These are phyloP conservation scores for Lactarius deliciosus DNA, from an alignment of 768 basidiomycete genomes.

Conservation along the genomic window DNA sequence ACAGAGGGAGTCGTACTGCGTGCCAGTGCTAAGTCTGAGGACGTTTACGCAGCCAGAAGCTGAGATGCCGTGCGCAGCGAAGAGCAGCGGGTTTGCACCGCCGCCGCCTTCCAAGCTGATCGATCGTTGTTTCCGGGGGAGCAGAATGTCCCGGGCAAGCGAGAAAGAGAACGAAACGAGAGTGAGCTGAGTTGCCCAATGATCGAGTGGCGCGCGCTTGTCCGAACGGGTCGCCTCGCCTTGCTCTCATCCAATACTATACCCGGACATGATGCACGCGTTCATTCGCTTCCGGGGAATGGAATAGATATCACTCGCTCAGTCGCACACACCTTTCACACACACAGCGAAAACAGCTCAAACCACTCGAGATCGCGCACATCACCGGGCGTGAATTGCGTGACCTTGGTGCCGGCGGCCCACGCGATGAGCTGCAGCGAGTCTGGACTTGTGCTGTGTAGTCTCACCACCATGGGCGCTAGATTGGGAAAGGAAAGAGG, in stretches of 20 bases:
- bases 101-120: not conserved
- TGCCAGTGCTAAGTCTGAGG: too few species aligned
- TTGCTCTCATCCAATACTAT: not conserved
- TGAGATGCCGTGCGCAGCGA: not conserved
- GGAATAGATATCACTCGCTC: not conserved
- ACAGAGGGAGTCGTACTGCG: too few species aligned
- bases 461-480: not conserved
- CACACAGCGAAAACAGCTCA: constrained; percentile 1
- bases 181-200: not conserved
- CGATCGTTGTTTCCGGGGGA: not conserved
- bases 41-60: not conserved
- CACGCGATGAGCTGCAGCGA: not conserved
- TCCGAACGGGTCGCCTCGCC: not conserved
- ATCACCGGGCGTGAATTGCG: constrained; percentile 1
- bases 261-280: not conserved
- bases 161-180: not conserved
- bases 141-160: not conserved
- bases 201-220: not conserved
- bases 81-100: not conserved
- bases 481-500: not conserved
- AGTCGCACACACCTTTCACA: not conserved
- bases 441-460: not conserved
- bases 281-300: too few species aligned
- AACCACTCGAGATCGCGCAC: not conserved
- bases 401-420: not conserved